Base-by-base conservation (phyloP, 805 yeast genomes). In the Sugiyamaella floridensis region DNA sequence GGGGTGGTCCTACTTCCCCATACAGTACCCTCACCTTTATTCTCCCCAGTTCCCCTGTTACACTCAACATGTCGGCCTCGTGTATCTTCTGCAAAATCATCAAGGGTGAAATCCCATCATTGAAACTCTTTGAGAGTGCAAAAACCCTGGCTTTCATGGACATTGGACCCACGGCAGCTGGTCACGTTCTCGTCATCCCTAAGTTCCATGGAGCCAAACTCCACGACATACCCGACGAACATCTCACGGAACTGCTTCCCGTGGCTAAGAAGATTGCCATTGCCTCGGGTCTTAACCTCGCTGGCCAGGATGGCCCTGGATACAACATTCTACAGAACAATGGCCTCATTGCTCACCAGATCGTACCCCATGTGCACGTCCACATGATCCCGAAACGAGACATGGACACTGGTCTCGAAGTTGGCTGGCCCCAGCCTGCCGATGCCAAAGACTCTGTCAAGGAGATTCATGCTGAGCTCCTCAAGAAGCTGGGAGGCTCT, bases 31-130 rank as follows among this genome's bases (percentile, higher is more conserved):
- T 11, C 37, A 14, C 37, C 44, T 2, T 15, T 20, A 14, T 18
- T 18, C 20, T 7, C 8, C 19, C n/a, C n/a, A n/a, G n/a, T 42
- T 7, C n/a, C 15, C 22, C 2, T 10, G 4, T 5, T 6, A 18
- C n/a, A 14, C 14, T 29, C 28, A 32, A 2, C 11, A 47, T 47
- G 42, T 49, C 53, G 19, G 52, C 68, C 12, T 52, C 60, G 37
- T 92, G 98, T 72, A 82, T 92, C 63, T 92, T 92, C 67, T 92
- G 98, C 76, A 89, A 90, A 65, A 92, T 92, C 70, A 83, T 92
- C 73, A 89, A 89, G 66, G 89, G 97, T 52, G 97, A 93, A 63
- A 93, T 92, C 65, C 99, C 99, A 34, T 86, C 95, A 1, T 81
- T 88, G 75, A 93, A 92, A 69, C 72, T 92, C 57, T 77, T 86